Conservation (phyloP, 1,139 yeast species). For the Sugiyamaella sp. region DNA sequence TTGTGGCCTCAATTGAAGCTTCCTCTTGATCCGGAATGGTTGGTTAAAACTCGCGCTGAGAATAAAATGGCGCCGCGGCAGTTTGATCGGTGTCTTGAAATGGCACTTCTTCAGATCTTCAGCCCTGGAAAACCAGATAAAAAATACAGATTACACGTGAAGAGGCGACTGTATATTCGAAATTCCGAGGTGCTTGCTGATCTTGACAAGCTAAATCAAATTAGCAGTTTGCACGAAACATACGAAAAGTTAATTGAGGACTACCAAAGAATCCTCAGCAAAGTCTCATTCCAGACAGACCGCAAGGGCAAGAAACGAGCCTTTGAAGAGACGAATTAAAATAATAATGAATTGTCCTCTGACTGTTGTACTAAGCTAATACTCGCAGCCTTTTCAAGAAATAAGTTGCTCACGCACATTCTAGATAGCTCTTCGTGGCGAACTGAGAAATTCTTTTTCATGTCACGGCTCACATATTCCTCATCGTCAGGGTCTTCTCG, state of each 20-base stretch:
- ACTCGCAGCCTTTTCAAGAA: slow-evolving; percentile 10
- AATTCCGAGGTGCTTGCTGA: slow-evolving; percentile 76
- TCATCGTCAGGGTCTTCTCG: slow-evolving; percentile 16
- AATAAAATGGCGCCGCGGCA: slow-evolving; percentile 79
- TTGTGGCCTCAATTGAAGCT: slow-evolving; percentile 36
- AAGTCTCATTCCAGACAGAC: slow-evolving; percentile 63
- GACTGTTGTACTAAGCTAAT: neutral
- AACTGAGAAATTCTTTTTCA: slow-evolving; percentile 11
- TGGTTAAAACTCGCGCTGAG: slow-evolving; percentile 41
- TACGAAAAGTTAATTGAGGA: slow-evolving; percentile 69
- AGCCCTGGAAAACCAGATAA: slow-evolving; percentile 35
- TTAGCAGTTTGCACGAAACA: slow-evolving; percentile 76
- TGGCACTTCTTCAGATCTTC: slow-evolving; percentile 58
- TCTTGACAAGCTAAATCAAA: slow-evolving; percentile 61
- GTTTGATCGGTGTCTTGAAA: slow-evolving; percentile 73
- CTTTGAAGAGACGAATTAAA: slow-evolving; percentile 13
- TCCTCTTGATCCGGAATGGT: slow-evolving; percentile 50
- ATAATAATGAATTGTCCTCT: too few relatives aligned
- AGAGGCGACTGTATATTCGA: slow-evolving; percentile 70
- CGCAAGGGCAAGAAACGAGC: slow-evolving; percentile 58
- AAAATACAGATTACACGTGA: slow-evolving; percentile 62
- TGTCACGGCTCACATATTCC: neutral
- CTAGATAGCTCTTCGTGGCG: slow-evolving; percentile 1
- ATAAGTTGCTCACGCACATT: slow-evolving; percentile 11
- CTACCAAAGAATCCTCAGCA: slow-evolving; percentile 59